These are phyloP conservation scores for Solanum ossicruentum DNA, from an alignment of 257 asterid genomes.

Conservation along the genomic window DNA sequence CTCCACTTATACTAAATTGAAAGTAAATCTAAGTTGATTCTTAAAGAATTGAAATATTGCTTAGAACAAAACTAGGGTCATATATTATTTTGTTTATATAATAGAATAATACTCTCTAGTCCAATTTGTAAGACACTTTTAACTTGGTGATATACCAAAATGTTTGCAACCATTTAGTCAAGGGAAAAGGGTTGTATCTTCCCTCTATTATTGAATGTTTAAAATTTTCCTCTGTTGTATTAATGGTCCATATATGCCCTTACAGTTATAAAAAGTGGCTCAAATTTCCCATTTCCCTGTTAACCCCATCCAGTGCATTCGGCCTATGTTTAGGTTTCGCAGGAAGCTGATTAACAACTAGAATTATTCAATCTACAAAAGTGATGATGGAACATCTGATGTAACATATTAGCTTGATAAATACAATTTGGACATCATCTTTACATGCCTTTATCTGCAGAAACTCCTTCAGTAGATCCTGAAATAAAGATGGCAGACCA, in stretches of 20 bases:
- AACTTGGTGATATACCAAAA: background rate
- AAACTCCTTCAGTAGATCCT: background rate
- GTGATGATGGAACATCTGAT: slow-evolving; percentile 27
- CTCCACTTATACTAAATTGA: background rate
- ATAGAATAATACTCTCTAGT: background rate
- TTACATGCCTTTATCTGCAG: slow-evolving; percentile 7
- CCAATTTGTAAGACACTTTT: background rate
- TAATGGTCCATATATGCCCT: background rate
- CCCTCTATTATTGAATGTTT: background rate
- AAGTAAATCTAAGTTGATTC: background rate
- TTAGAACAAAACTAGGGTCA: background rate
- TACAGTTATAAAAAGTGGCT: background rate
- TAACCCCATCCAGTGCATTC: background rate
- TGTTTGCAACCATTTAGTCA: background rate
- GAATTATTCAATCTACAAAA: slow-evolving; percentile 22
- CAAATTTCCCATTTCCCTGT: background rate
- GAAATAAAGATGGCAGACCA: background rate
- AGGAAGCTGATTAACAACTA: slow-evolving; percentile 37
- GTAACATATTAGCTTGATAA: slow-evolving; percentile 27
- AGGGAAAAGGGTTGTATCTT: background rate
- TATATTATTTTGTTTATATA: background rate
- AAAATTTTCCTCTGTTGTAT: background rate
- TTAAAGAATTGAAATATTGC: background rate
- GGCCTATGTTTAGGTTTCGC: slow-evolving; percentile 29
- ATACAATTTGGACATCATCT: slow-evolving; percentile 41